Conservation (phyloP, 2,329 filamentous ascomycete genomes). For the Ophioceras dolichostomum region DNA sequence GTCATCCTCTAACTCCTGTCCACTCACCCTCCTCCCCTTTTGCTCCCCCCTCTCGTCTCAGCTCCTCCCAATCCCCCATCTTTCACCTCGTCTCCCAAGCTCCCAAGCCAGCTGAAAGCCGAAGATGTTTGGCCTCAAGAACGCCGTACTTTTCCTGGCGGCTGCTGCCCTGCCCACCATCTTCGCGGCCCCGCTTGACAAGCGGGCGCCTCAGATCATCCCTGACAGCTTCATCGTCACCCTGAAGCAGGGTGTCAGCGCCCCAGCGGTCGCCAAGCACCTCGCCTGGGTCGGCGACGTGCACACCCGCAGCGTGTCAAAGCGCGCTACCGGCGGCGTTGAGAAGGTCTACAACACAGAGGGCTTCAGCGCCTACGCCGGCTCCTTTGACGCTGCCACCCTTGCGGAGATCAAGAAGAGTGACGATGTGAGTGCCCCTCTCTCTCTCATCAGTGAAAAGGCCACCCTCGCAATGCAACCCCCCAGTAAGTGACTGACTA, state of each 20-base stretch:
- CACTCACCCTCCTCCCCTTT: no score
- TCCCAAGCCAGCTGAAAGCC: no score
- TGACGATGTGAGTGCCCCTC: background rate
- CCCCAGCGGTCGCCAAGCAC: slow-evolving; percentile 20
- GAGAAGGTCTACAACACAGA: slow-evolving; percentile 18
- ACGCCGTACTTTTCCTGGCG: background rate
- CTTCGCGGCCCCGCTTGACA: background rate
- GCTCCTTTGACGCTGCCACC: slow-evolving; percentile 26
- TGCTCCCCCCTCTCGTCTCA: no score
- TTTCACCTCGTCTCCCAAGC: no score
- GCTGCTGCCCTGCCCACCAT: slow-evolving; percentile 1
- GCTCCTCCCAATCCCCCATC: no score
- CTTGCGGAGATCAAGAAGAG: slow-evolving; percentile 24
- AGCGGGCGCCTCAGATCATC: slow-evolving; percentile 9
- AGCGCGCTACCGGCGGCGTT: slow-evolving; percentile 15
- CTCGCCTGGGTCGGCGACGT: slow-evolving; percentile 18
- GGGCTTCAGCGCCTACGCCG: slow-evolving; percentile 28
- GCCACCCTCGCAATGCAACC: no score
- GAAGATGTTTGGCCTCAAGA: background rate
- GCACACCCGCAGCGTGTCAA: slow-evolving; percentile 17
- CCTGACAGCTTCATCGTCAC: slow-evolving; percentile 33
- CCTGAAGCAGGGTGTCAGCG: slow-evolving; percentile 21
- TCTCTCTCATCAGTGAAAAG: no score
- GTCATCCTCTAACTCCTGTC: no score
- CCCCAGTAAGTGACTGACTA: no score